Percentiles rank a stretch among this genome's conserved stretches.
phyloP scores from a whole-genome alignment of 306 rosid species.

The Lathyrus aphaca region DNA sequence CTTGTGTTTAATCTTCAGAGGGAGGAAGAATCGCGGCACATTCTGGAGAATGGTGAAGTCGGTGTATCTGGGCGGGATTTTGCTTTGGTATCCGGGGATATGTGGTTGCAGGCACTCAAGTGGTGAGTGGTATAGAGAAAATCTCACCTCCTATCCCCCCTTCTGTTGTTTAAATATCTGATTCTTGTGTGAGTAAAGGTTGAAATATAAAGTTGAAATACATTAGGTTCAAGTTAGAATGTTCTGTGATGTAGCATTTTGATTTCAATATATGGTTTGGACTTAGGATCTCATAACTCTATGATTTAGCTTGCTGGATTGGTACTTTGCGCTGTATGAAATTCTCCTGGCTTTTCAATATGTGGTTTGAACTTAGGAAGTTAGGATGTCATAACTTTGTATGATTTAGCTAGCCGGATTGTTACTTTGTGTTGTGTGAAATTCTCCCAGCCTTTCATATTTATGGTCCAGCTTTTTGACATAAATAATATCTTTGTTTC shows the following conservation, averaged over 20 bases:
- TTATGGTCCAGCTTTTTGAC: constrained; percentile 10
- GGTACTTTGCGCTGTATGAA: constrained; percentile 29
- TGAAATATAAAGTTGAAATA: background rate
- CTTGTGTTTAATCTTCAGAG: constrained; percentile 75
- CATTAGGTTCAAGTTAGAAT: constrained; percentile 33
- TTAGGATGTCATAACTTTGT: constrained; percentile 29
- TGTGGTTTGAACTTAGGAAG: constrained; percentile 37
- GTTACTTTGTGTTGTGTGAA: constrained; percentile 31
- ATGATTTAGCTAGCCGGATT: constrained; percentile 31
- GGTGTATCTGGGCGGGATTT: constrained; percentile 89
- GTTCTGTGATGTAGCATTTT: constrained; percentile 22
- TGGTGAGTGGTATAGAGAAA: constrained; percentile 61
- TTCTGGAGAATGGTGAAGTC: constrained; percentile 69
- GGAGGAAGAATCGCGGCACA: constrained; percentile 62
- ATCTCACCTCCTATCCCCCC: background rate
- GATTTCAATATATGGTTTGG: constrained; percentile 33
- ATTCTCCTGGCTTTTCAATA: constrained; percentile 22
- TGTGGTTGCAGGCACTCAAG: constrained; percentile 97
- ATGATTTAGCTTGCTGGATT: constrained; percentile 31
- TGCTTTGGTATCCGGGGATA: constrained; percentile 91
- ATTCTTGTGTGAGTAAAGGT: constrained; percentile 20
- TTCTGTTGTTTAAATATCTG: background rate
- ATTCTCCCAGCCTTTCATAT: constrained; percentile 16
- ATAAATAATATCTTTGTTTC: constrained; percentile 10
- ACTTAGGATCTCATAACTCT: constrained; percentile 33